These are phyloP conservation scores for Posidonia australis DNA, from an alignment of 106 monocot genomes.

Conservation along the genomic window DNA sequence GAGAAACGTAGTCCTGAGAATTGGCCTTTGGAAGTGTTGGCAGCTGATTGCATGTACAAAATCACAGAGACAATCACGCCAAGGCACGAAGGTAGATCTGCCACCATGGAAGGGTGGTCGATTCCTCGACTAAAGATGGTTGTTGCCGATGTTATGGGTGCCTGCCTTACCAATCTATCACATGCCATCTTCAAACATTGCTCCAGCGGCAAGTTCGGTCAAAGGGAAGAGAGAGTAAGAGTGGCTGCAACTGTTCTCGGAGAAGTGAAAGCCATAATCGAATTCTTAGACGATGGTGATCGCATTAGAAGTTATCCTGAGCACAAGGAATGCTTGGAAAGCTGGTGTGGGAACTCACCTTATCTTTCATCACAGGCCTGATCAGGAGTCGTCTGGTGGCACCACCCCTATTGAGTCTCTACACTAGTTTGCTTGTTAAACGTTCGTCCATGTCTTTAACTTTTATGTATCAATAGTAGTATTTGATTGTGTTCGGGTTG, in stretches of 20 bases:
- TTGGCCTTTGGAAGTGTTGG: too few relatives aligned
- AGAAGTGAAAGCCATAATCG: conserved; percentile 1
- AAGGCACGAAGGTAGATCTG: neutral
- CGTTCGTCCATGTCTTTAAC: too few relatives aligned
- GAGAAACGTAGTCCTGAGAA: neutral
- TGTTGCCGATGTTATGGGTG: conserved; percentile 8
- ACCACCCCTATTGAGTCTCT: too few relatives aligned
- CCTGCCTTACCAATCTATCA: conserved; percentile 13
- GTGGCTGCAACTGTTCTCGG: conserved; percentile 11
- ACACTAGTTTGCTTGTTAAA: too few relatives aligned
- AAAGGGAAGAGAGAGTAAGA: conserved; percentile 12
- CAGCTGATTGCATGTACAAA: conserved; percentile 5
- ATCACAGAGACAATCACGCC: neutral
- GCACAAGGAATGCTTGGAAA: neutral
- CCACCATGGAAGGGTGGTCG: neutral
- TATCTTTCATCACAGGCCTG: too few relatives aligned
- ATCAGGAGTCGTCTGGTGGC: neutral
- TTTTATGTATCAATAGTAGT: too few relatives aligned
- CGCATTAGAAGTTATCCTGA: too few relatives aligned
- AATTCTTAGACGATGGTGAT: neutral
- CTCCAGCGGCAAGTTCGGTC: conserved; percentile 3
- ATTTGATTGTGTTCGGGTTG: too few relatives aligned
- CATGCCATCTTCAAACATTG: conserved; percentile 7
- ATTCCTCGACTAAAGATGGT: neutral
- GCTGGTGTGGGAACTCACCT: neutral